Conservation (phyloP, 2,329 filamentous ascomycete species). For the Aspergillus texensis region DNA sequence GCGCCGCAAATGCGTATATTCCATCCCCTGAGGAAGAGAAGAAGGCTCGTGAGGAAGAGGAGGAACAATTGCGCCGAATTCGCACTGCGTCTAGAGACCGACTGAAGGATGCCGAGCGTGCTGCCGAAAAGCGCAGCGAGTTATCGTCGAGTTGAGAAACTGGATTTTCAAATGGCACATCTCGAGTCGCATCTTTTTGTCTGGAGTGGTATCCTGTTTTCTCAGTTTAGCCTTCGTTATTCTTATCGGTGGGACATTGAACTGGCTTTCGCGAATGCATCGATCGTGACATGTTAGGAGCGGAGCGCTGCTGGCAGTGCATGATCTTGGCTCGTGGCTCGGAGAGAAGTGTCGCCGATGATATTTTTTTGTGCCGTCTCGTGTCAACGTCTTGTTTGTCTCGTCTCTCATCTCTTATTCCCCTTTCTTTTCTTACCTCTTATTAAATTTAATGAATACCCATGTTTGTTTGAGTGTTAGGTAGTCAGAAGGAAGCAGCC, state of each 20-base stretch:
- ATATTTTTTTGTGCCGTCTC: neutral
- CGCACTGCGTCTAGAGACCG: slow-evolving; percentile 27
- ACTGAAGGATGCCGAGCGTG: slow-evolving; percentile 18
- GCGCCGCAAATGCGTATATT: slow-evolving; percentile 39
- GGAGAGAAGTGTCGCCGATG: neutral
- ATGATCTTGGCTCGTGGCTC: neutral
- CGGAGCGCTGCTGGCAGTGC: slow-evolving; percentile 13
- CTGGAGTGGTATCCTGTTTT: too few species aligned
- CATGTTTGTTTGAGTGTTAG: neutral
- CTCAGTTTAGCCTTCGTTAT: neutral
- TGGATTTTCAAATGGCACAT: neutral
- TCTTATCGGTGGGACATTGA: neutral
- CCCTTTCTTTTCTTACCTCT: neutral
- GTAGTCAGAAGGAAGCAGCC: neutral
- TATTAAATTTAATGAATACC: slow-evolving; percentile 3
- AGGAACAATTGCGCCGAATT: slow-evolving; percentile 35
- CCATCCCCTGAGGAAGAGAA: slow-evolving; percentile 29
- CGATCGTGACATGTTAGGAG: neutral
- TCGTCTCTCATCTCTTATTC: neutral
- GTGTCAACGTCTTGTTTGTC: neutral
- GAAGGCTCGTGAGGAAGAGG: slow-evolving; percentile 36
- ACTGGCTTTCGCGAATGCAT: neutral
- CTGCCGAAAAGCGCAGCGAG: slow-evolving; percentile 10
- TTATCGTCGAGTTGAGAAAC: slow-evolving; percentile 11
- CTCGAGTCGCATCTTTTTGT: neutral